Evolutionary conservation across 2,329 filamentous ascomycete species (phyloP).

Genomic region (Trichoderma gracile): DNA sequence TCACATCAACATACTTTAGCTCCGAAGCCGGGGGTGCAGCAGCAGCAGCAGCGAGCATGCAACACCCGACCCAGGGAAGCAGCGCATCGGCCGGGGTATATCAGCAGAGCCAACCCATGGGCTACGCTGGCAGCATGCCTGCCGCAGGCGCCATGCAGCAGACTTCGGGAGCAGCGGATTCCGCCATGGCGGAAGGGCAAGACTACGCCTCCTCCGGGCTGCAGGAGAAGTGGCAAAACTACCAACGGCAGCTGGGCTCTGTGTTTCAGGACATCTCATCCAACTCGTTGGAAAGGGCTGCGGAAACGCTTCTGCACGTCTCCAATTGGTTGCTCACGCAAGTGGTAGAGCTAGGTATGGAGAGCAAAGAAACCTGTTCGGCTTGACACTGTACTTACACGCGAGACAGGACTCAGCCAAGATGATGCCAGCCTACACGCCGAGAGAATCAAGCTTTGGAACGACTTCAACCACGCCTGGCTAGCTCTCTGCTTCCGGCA

Average conservation of each 20-base stretch:
- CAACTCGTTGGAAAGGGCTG: conserved; percentile 51
- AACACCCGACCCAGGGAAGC: conserved; percentile 51
- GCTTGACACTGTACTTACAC: conserved; percentile 28
- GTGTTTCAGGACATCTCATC: conserved; percentile 71
- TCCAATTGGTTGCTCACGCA: conserved; percentile 59
- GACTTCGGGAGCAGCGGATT: conserved; percentile 41
- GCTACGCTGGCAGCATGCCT: conserved; percentile 51
- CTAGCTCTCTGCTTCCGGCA: conserved; percentile 80
- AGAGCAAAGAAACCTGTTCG: background rate
- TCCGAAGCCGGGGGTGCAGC: conserved; percentile 50
- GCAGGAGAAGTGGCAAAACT: conserved; percentile 69
- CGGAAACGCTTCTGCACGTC: conserved; percentile 54
- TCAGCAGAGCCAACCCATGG: conserved; percentile 61
- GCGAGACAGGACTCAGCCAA: conserved; percentile 70
- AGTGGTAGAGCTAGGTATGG: conserved; percentile 57
- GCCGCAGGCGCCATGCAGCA: conserved; percentile 49
- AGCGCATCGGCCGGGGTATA: conserved; percentile 61
- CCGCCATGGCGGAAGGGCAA: conserved; percentile 56
- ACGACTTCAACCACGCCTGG: conserved; percentile 94
- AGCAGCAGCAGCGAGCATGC: conserved; percentile 58
- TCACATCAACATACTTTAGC: conserved; percentile 70
- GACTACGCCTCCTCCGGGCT: conserved; percentile 58
- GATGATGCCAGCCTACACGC: conserved; percentile 76
- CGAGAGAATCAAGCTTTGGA: conserved; percentile 83
- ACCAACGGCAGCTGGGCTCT: conserved; percentile 60